Conservation (phyloP, 768 basidiomycete species). For the Rhodotorula taiwanensis region DNA sequence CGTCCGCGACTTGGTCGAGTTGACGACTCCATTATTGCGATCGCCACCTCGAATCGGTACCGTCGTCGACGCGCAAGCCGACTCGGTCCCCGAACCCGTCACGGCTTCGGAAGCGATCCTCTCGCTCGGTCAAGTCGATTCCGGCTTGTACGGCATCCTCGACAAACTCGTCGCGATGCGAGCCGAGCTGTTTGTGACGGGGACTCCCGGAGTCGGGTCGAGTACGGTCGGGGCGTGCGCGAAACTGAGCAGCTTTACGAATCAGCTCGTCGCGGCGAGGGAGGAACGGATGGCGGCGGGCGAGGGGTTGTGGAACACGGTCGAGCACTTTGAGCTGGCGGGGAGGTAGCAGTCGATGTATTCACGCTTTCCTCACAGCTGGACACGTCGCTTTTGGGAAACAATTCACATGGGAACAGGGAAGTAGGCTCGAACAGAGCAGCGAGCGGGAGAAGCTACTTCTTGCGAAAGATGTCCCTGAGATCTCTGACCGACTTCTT, state of each 20-base stretch:
- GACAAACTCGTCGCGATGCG: conserved; percentile 55
- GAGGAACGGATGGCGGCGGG: conserved; percentile 37
- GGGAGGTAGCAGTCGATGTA: not conserved
- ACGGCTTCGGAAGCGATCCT: conserved; percentile 22
- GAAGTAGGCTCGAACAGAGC: no score
- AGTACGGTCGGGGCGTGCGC: conserved; percentile 33
- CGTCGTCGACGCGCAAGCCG: no score
- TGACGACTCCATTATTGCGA: conserved; percentile 35
- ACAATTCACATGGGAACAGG: no score
- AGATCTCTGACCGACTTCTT: no score
- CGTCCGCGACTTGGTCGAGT: not conserved
- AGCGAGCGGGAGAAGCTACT: no score
- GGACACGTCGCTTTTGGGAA: no score
- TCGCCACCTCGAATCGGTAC: no score
- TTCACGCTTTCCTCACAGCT: not conserved
- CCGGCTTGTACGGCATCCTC: conserved; percentile 54
- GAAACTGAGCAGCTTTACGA: conserved; percentile 52
- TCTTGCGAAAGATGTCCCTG: no score
- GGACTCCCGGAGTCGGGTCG: conserved; percentile 30
- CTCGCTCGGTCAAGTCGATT: conserved; percentile 49
- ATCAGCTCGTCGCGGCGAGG: conserved; percentile 52
- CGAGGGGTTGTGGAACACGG: conserved; percentile 22
- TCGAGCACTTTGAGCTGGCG: conserved; percentile 15
- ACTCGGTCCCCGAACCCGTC: no score
- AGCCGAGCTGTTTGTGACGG: conserved; percentile 53